Base-by-base conservation (phyloP, 371 early-diverging fungal genomes). In the Mortierella sp. region DNA sequence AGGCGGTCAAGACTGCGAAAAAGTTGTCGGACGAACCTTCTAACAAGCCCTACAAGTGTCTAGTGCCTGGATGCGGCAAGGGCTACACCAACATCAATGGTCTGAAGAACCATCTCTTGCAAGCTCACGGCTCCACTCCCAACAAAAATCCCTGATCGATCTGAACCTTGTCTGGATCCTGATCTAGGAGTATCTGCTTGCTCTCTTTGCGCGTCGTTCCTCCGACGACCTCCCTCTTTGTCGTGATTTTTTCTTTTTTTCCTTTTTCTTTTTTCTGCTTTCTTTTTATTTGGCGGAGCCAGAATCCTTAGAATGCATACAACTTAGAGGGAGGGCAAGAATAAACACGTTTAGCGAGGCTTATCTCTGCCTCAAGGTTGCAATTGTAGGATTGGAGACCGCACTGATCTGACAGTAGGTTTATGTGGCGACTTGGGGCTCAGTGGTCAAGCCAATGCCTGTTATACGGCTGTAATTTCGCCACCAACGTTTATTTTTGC, bases 1-100 rank as follows among this genome's bases (percentile, higher is more conserved):
- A 75, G 57, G 69, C 61, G 34, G 16, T 16, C 50, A 46, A 51
- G 61, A 57, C 72, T 34, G 21, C 10, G 55, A 77, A 61, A 48
- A 80, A 37, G 69, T 28, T 16, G 46, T 40, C n/a, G 54, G 72
- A 69, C 31, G 80, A 80, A 31, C 48, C 28, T 3, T 31, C 73
- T 11, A 78, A 53, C 13, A 81, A 78, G 31, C 81, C 81, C 16
- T 85, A 73, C 76, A 85, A 81, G 59, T 85, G 85, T 26, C 70
- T 76, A 19, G 85, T 85, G 3, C 78, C 81, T 11, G 85, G 81
- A 28, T 85, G 85, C 34, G 85, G 85, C 34, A 85, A 78, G 46
- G 78, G 78, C 19, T 85, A 85, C 51, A 80, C 53, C 72, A 85
- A 85, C 72, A 85, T 85, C 31, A 85, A 73, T 57, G 81, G 81